Percentiles rank a stretch among this genome's conserved stretches.
Evolutionary conservation across 768 basidiomycete species (phyloP).

Genomic region (Galerina marginata): DNA sequence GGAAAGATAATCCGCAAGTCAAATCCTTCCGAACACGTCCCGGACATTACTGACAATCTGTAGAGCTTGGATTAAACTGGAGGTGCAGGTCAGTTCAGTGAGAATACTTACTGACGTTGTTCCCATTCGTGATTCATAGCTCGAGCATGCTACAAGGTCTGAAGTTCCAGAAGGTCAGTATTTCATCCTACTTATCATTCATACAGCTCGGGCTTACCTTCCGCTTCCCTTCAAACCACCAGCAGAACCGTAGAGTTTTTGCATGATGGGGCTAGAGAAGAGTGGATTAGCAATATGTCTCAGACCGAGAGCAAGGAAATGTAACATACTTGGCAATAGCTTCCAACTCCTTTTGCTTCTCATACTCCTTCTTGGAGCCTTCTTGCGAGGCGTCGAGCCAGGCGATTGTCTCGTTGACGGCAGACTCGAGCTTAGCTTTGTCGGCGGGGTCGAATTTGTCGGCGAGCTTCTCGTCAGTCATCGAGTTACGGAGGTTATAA

Average conservation of each 20-base stretch:
- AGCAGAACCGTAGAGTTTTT: conserved; percentile 76
- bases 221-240: no score
- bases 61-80: no score
- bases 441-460: conserved; percentile 87
- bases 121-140: no score
- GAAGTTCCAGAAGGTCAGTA: no score
- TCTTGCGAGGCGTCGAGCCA: conserved; percentile 91
- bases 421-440: conserved; percentile 81
- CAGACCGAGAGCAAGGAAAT: conserved; percentile 5
- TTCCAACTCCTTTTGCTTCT: conserved; percentile 95
- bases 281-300: conserved; percentile 9
- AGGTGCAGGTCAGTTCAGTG: no score
- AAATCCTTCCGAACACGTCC: no score
- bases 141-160: no score
- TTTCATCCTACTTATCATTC: no score
- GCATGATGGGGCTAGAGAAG: conserved; percentile 56
- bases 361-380: conserved; percentile 93
- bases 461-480: conserved; percentile 84
- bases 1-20: no score
- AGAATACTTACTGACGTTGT: no score
- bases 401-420: conserved; percentile 82
- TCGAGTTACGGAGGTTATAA: conserved; percentile 92
- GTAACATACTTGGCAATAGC: conserved; percentile 62
- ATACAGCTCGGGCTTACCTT: no score
- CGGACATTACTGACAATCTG: no score